These are phyloP conservation scores for Euphorbia schlechtendalii DNA, from an alignment of 441 rosid genomes.

Conservation along the genomic window DNA sequence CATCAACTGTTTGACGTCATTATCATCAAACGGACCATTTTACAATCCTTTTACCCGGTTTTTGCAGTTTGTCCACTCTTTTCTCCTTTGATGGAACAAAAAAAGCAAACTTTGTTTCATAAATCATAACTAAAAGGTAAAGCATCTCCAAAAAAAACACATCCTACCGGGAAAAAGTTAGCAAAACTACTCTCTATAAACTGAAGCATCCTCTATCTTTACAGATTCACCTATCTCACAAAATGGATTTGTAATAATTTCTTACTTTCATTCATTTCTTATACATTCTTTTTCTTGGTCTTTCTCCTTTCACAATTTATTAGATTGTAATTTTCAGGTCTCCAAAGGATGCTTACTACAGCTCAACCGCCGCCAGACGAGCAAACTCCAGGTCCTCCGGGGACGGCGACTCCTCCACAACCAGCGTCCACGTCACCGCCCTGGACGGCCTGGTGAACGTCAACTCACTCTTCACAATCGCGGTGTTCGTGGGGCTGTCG, in stretches of 20 bases:
- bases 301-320: too few relatives aligned
- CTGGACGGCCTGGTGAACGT: slow-evolving; percentile 88
- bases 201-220: too few relatives aligned
- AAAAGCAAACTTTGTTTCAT: not conserved
- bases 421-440: slow-evolving; percentile 89
- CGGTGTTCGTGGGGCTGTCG: slow-evolving; percentile 87
- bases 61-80: not conserved
- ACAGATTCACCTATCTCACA: too few relatives aligned
- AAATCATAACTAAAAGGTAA: not conserved
- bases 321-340: too few relatives aligned
- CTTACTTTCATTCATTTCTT: too few relatives aligned
- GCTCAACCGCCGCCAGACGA: slow-evolving; percentile 20
- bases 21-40: too few relatives aligned
- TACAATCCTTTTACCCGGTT: too few relatives aligned
- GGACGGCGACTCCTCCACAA: slow-evolving; percentile 41
- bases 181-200: not conserved
- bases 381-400: too few relatives aligned
- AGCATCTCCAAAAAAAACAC: not conserved
- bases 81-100: too few relatives aligned
- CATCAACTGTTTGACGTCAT: too few relatives aligned
- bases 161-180: not conserved
- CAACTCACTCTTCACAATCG: slow-evolving; percentile 89
- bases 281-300: too few relatives aligned
- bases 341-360: slow-evolving; percentile 39
- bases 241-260: slow-evolving; percentile 25